Evolutionary conservation across 2,329 filamentous ascomycete genomes (phyloP), one percentile per base, ranked within the genome.

Genomic region (Lecanicillium sp.): DNA sequence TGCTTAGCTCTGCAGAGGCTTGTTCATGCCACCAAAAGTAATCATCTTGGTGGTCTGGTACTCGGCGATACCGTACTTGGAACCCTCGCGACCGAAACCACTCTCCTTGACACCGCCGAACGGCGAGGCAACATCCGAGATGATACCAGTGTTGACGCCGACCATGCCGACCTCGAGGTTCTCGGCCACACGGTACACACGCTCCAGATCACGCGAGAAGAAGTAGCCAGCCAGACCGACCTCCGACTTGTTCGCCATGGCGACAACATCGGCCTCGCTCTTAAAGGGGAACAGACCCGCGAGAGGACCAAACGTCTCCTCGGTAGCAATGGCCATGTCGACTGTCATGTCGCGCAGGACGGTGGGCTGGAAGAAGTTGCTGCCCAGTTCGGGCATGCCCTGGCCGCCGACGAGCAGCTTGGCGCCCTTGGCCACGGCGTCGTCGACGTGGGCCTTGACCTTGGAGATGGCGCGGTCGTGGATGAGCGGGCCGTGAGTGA

Each of bases 241-340:
- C 44, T 91, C 83, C 1, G 87, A 75, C 35, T 72, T 67, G 67
- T 98, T 98, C 4, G 93, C 91, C 55, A 91, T 69, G 53, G 78
- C 74, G 24, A 97, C 81, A 5, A 95, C 93, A 60, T 97, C 90
- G 45, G 86, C 83, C 68, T 97, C 93, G 0, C 84, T 89, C 39
- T 87, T 79, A 62, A 97, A 98, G 41, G 83, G 78, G 73, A 96
- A 96, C 12, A 97, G 68, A 1, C 87, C 91, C 0, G 90, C 91
- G 0, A 97, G 86, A 3, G 93, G 93, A 0, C 93, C 93, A 63
- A 98, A 98, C 0, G 91, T 98, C 73, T 98, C 93, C 67, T 97
- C 91, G 2, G 73, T 73, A 4, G 87, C 84, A 56, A 97, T 77
- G 51, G 79, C 76, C 93, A 97, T 97, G 35, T 90, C 82, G 50